Base-by-base conservation (phyloP, 1,284 basidiomycete genomes). In the Boletellus deceptivus region DNA sequence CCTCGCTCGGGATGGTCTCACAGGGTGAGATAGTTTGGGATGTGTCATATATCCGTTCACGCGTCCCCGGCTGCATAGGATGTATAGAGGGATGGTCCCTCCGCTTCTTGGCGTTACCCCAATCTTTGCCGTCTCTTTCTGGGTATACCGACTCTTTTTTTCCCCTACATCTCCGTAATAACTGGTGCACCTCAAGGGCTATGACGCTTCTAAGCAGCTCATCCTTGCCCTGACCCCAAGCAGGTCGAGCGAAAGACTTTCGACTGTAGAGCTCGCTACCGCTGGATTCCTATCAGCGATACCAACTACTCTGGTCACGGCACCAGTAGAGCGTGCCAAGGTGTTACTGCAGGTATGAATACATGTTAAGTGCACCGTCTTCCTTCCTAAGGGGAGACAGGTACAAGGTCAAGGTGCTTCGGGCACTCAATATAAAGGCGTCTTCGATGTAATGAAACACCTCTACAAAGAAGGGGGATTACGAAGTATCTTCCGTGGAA, bases 71-170 rank as follows among this genome's bases (percentile, higher is more conserved):
- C 38, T 14, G 37, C 48, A 17, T 48, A 96, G 93, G 33, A 72
- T 99, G 71, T 99, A 98, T 72, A 90, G 96, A 59, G 96, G 96
- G 35, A 95, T 99, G 75, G 89, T 96, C 3, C 96, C 97, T 24
- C 97, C 97, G 46, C 75, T 99, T 56, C 76, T 98, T 34, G 97
- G 97, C 48, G 94, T 99, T 29, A 98, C 97, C 3, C 97, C 97
- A 43, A 99, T 99, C 68, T 99, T 99, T 67, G 97, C 97, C 13
- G 77, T 99, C 41, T 98, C 94, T 4, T 99, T 99, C 78, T 98
- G 95, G 94, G 93, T 92, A 67, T 55, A 67, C 35, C 17, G 18
- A 27, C 27, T 22, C 46, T 37, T 37, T n/a, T 16, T 22, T 40
- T 37, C n/a, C n/a, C 20, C 36, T 37, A 17, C 14, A 29, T 39